Percentiles rank a stretch among this genome's conserved stretches.
These are phyloP conservation scores for Pseudopyricularia javanii DNA, from an alignment of 2,329 filamentous ascomycete genomes.

Conservation along the genomic window DNA sequence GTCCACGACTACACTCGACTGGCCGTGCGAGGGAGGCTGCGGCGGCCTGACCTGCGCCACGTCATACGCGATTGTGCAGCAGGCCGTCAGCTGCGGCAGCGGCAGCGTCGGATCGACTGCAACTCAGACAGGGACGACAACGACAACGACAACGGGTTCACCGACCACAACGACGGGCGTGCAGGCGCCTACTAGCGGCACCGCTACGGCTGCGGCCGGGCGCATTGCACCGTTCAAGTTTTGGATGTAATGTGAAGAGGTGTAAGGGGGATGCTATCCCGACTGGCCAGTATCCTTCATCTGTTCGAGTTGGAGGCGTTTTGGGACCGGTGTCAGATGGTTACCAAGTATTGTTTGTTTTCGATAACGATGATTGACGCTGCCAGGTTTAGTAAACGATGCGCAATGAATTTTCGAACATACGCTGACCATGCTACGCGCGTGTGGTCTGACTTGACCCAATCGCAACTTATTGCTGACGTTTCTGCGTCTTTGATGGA, in stretches of 20 bases:
- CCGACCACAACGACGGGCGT: not conserved
- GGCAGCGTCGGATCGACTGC: not conserved
- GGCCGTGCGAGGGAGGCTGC: constrained; percentile 17
- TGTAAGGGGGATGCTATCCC: not conserved
- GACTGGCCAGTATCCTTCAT: not conserved
- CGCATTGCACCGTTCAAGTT: constrained; percentile 15
- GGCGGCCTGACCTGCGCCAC: constrained; percentile 15
- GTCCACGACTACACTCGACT: constrained; percentile 15
- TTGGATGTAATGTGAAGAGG: constrained; percentile 5
- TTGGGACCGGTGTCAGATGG: no score
- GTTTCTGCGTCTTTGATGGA: no score
- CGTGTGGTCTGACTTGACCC: no score
- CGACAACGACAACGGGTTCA: not conserved
- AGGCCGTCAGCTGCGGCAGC: not conserved
- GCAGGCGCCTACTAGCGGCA: not conserved
- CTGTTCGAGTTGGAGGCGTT: no score
- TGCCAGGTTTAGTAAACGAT: no score
- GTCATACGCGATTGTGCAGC: constrained; percentile 3
- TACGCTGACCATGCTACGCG: no score
- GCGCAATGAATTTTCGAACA: no score
- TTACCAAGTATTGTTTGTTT: no score
- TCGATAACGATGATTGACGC: no score
- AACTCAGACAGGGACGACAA: not conserved
- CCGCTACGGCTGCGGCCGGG: not conserved
- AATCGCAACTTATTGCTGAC: no score